These are phyloP conservation scores for Cutaneotrichosporon mucoides DNA, from an alignment of 1,284 basidiomycete species.

Conservation along the genomic window DNA sequence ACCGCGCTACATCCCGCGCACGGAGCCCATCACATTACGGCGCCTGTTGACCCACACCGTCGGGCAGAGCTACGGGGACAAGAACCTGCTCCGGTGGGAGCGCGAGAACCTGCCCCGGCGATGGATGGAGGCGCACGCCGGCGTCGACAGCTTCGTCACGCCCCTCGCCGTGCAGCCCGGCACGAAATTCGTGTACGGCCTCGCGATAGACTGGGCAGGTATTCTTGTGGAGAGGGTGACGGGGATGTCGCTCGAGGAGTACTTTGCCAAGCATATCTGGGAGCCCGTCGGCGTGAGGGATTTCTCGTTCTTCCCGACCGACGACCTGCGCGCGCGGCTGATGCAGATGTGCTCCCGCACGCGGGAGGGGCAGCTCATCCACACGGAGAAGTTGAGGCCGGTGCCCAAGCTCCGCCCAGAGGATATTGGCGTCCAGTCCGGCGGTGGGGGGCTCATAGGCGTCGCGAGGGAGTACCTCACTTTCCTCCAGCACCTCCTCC, in stretches of 20 bases:
- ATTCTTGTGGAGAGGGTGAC: constrained; percentile 32
- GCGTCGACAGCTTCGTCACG: constrained; percentile 15
- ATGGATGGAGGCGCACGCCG: constrained; percentile 11
- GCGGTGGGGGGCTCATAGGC: constrained; percentile 38
- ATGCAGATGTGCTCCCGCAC: constrained; percentile 8
- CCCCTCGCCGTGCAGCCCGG: constrained; percentile 38
- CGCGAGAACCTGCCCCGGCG: constrained; percentile 1
- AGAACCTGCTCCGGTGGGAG: neutral
- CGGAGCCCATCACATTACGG: constrained; percentile 31
- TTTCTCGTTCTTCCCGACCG: constrained; percentile 26
- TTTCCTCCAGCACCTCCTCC: constrained; percentile 29
- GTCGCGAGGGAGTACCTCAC: constrained; percentile 33
- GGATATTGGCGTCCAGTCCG: constrained; percentile 18
- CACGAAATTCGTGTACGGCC: constrained; percentile 25
- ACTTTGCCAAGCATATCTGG: constrained; percentile 39
- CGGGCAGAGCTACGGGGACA: constrained; percentile 8
- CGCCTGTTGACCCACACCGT: constrained; percentile 37
- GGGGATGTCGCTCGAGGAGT: constrained; percentile 32
- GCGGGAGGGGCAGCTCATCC: neutral
- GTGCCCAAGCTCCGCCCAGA: neutral
- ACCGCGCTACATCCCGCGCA: constrained; percentile 20
- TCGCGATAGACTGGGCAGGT: constrained; percentile 43
- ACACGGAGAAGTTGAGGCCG: neutral
- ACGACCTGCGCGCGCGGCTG: constrained; percentile 1
- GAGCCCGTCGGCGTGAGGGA: constrained; percentile 27